phyloP scores from a whole-genome alignment of 805 yeast genomes.

The Yamadazyma kitorensis region DNA sequence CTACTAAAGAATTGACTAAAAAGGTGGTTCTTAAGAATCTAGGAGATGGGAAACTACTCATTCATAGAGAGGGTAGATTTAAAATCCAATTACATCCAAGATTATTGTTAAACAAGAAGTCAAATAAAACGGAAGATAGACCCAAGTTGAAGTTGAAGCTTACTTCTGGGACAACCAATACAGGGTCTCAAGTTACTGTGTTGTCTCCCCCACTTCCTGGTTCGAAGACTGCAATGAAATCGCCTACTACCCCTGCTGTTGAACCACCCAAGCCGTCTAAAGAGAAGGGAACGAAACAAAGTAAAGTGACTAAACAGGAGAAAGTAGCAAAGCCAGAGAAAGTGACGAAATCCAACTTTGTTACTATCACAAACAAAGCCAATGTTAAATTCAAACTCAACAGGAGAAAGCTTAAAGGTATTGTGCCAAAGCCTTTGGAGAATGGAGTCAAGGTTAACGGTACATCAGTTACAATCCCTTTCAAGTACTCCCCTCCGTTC shows the following conservation, averaged over 20 bases:
- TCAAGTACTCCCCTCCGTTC: background rate
- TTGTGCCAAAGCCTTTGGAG: slow-evolving; percentile 1
- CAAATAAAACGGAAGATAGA: slow-evolving; percentile 4
- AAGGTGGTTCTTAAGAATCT: slow-evolving; percentile 58
- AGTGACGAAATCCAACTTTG: background rate
- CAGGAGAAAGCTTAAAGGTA: background rate
- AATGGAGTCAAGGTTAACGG: slow-evolving; percentile 10
- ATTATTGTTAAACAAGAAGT: slow-evolving; percentile 8
- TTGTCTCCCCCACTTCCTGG: slow-evolving; percentile 1
- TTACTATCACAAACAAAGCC: slow-evolving; percentile 1
- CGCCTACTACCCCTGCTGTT: background rate
- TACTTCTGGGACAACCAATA: slow-evolving; percentile 2
- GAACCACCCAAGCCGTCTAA: background rate
- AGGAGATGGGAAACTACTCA: slow-evolving; percentile 52
- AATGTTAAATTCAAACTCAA: slow-evolving; percentile 3
- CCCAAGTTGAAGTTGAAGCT: slow-evolving; percentile 14
- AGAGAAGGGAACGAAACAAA: background rate
- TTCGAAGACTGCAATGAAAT: background rate
- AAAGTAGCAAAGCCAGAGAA: background rate
- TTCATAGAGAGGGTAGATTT: slow-evolving; percentile 60
- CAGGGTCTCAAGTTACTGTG: slow-evolving; percentile 2
- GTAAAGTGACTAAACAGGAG: background rate
- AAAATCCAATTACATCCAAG: slow-evolving; percentile 46
- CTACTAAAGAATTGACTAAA: slow-evolving; percentile 41
- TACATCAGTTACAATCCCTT: slow-evolving; percentile 9